Evolutionary conservation across 768 basidiomycete genomes (phyloP), one percentile per base, ranked within the genome.

Genomic region (Rhodosporidiobolus sp.): DNA sequence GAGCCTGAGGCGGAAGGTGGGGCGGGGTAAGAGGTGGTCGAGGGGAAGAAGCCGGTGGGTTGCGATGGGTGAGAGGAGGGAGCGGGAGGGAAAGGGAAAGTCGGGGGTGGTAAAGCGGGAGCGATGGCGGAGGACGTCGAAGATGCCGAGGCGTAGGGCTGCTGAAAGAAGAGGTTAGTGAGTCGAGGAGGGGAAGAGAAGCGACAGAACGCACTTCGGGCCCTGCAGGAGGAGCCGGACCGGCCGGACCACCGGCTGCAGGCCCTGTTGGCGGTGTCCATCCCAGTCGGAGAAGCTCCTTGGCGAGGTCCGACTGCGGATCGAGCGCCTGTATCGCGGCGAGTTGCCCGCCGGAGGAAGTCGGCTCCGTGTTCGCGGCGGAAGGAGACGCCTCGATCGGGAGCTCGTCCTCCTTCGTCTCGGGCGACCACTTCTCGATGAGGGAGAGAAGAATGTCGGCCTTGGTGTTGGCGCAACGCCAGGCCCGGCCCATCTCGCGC

Each of bases 381-480:
- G 30, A 55, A 30, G 56, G 10, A 1, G 17, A 17, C 10, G 68
- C 28, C 19, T 34, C 62, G 30, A 26, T 35, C 20, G 38, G 9
- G 6, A 20, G 34, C n/a, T 58, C 45, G 19, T n/a, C 26, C 14
- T 11, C 26, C 45, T 34, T 32, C 4, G 38, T 63, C 57, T 50
- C 16, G 4, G 62, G 62, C 38, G 58, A 53, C 67, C 68, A 74
- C 43, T 85, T 83, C 45, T 83, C 78, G 63, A 84, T 71, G 17
- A 86, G 81, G 17, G 80, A 79, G n/a, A 80, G 79, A 63, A 87
- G 80, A 53, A 86, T 86, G 22, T 81, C 82, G 4, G 83, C 84
- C 63, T 85, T 85, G 73, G 83, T 84, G 8, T 80, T 83, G 3
- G 86, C 86, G 70, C 86, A 85, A 60, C 85, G 83, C 84, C 86